These are phyloP conservation scores for Peribolospora baueri DNA, from an alignment of 768 basidiomycete species.

Conservation along the genomic window DNA sequence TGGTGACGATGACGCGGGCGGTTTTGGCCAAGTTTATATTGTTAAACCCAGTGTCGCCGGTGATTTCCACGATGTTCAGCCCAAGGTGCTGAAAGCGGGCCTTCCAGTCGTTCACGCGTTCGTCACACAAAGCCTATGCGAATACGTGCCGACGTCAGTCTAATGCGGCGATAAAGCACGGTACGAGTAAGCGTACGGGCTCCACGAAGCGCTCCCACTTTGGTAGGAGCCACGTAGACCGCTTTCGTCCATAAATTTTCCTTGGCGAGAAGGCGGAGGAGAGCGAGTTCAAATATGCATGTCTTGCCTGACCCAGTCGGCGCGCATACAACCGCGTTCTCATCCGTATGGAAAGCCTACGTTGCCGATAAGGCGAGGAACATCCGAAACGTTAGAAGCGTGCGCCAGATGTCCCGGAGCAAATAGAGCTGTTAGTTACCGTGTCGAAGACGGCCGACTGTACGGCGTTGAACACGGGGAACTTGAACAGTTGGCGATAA, in stretches of 20 bases:
- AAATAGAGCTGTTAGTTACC: slow-evolving; percentile 24
- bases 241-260: slow-evolving; percentile 29
- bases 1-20: slow-evolving; percentile 43
- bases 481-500: slow-evolving; percentile 60
- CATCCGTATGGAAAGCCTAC: slow-evolving; percentile 16
- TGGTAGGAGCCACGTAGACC: slow-evolving; percentile 83
- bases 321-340: slow-evolving; percentile 29
- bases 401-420: not conserved
- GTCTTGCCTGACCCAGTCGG: slow-evolving; percentile 96
- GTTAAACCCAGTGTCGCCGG: slow-evolving; percentile 55
- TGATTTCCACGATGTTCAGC: slow-evolving; percentile 61
- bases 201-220: slow-evolving; percentile 25
- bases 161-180: not conserved
- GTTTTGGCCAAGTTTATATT: slow-evolving; percentile 50
- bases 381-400: not conserved
- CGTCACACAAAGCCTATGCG: slow-evolving; percentile 57
- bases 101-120: slow-evolving; percentile 62
- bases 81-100: slow-evolving; percentile 52
- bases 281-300: slow-evolving; percentile 65
- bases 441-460: slow-evolving; percentile 61
- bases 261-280: slow-evolving; percentile 44
- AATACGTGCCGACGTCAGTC: slow-evolving; percentile 1
- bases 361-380: not conserved
- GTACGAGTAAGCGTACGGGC: not conserved
- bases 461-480: slow-evolving; percentile 71